A percentile compares a stretch with the other conserved stretches of the same genome.
Conservation (phyloP, 106 monocot genomes). For the Dendrobium officinale region DNA sequence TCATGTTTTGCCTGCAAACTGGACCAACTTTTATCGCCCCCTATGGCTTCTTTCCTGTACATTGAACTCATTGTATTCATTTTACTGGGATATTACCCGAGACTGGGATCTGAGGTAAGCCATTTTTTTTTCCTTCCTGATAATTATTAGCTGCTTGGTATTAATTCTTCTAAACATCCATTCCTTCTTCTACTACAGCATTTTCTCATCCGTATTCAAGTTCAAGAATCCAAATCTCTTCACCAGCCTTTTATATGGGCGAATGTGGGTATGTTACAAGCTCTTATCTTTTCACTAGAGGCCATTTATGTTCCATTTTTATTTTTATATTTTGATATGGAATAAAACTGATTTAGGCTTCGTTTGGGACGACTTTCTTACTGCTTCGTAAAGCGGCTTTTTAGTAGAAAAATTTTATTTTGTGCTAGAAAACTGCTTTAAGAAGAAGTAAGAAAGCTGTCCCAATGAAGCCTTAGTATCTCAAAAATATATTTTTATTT, state of each 20-base stretch:
- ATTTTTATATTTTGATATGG: not conserved
- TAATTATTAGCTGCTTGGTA: not conserved
- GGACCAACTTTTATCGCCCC: constrained; percentile 74
- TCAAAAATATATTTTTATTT: too few species aligned
- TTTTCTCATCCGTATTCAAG: constrained; percentile 71
- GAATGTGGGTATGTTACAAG: constrained; percentile 49
- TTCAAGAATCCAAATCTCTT: constrained; percentile 61
- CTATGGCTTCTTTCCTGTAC: constrained; percentile 81
- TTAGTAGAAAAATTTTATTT: too few species aligned
- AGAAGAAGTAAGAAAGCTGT: too few species aligned
- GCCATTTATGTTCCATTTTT: not conserved
- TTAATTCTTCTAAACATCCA: not conserved
- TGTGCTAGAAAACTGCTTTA: too few species aligned
- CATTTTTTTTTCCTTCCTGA: not conserved
- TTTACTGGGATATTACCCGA: constrained; percentile 84
- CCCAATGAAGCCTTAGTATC: too few species aligned
- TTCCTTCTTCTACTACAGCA: constrained; percentile 31
- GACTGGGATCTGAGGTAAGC: constrained; percentile 90
- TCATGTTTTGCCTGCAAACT: constrained; percentile 67
- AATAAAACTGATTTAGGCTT: too few species aligned
- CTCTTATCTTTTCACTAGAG: not conserved
- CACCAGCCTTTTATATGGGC: constrained; percentile 55
- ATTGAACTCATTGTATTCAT: constrained; percentile 82
- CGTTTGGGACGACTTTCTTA: too few species aligned
- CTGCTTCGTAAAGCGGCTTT: too few species aligned